Evolutionary conservation across 2,329 filamentous ascomycete species (phyloP).

Genomic region (Zymoseptoria tritici): DNA sequence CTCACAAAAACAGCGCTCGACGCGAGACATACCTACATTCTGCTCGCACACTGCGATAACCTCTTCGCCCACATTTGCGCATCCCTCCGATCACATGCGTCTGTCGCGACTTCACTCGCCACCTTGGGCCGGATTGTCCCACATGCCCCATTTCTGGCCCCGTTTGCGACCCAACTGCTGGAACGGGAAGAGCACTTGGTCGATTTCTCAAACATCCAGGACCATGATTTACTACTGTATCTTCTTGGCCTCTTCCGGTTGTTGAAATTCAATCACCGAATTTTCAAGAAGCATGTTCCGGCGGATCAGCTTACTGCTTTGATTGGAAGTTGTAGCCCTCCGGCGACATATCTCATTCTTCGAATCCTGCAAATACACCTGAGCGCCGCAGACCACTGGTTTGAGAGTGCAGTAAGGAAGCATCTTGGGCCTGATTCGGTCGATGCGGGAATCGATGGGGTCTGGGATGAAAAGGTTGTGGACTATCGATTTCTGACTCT

Average conservation of each 20-base stretch:
- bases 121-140: conserved; percentile 75
- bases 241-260: conserved; percentile 71
- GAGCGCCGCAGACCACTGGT: conserved; percentile 69
- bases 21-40: conserved; percentile 59
- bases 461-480: conserved; percentile 66
- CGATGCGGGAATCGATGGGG: conserved; percentile 52
- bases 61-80: conserved; percentile 77
- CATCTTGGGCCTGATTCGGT: conserved; percentile 48
- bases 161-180: conserved; percentile 20
- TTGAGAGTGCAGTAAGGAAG: conserved; percentile 61
- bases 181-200: conserved; percentile 14
- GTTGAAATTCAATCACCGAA: conserved; percentile 63
- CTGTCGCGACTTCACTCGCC: conserved; percentile 44
- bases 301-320: conserved; percentile 61
- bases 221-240: conserved; percentile 18
- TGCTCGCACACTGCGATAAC: conserved; percentile 68
- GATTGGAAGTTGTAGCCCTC: conserved; percentile 51
- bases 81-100: conserved; percentile 31
- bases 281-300: conserved; percentile 58
- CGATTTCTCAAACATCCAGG: conserved; percentile 4
- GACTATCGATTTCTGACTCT: conserved; percentile 69
- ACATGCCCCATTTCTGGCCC: conserved; percentile 70
- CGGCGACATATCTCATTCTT: conserved; percentile 72
- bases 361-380: conserved; percentile 73
- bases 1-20: conserved; percentile 63